These are phyloP conservation scores for Eucalyptus dawsonii DNA, from an alignment of 345 rosid species.

Conservation along the genomic window DNA sequence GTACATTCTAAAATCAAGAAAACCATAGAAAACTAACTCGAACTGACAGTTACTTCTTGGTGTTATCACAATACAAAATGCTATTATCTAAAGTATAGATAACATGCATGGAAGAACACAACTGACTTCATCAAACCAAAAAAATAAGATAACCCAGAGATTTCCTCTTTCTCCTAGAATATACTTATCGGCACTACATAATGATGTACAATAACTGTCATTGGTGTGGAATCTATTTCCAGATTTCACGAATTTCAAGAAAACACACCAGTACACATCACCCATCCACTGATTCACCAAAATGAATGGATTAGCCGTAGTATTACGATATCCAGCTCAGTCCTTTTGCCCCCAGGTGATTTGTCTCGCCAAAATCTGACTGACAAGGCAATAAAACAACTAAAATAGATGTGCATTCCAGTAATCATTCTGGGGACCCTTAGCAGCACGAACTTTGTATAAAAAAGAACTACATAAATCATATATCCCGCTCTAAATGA, in stretches of 20 bases:
- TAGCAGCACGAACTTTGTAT: not conserved
- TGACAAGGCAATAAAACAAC: not conserved
- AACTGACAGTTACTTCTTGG: not conserved
- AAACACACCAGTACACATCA: not conserved
- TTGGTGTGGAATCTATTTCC: not conserved
- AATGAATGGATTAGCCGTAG: not conserved
- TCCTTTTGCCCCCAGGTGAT: not conserved
- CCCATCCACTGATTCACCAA: not conserved
- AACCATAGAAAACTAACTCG: not conserved
- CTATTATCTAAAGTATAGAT: not conserved
- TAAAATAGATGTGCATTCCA: not conserved
- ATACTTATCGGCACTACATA: not conserved
- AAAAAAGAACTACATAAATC: not conserved
- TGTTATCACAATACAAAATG: not conserved
- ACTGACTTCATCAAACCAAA: not conserved
- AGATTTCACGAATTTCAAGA: not conserved
- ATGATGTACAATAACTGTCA: not conserved
- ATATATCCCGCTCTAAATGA: not conserved
- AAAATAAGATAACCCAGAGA: not conserved
- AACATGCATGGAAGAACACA: not conserved
- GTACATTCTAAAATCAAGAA: not conserved
- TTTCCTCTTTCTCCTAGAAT: not conserved
- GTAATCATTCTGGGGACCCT: not conserved
- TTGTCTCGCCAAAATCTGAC: not conserved
- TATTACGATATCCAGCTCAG: not conserved